phyloP scores from a whole-genome alignment of 768 basidiomycete genomes.

The Leucosporidium creatinivorum region DNA sequence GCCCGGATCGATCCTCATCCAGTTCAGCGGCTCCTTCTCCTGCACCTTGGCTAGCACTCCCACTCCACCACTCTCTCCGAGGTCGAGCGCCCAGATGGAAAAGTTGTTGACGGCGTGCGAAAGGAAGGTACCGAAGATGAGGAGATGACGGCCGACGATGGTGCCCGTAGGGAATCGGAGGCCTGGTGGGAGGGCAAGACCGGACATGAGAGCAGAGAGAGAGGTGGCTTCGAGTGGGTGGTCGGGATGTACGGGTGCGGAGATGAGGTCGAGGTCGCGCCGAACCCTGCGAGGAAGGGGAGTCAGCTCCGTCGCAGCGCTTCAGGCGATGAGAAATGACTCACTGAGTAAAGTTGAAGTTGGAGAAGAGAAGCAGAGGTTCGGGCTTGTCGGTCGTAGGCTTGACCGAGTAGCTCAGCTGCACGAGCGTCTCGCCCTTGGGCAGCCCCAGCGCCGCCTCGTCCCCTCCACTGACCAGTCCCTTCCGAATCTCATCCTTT shows the following conservation, averaged over 20 bases:
- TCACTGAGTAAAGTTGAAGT: slow-evolving; percentile 71
- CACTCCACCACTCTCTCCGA: slow-evolving; percentile 43
- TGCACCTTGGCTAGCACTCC: slow-evolving; percentile 33
- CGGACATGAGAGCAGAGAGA: slow-evolving; percentile 71
- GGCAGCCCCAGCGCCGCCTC: not conserved
- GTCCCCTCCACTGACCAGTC: not conserved
- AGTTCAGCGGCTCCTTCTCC: slow-evolving; percentile 55
- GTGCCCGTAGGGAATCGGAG: slow-evolving; percentile 93
- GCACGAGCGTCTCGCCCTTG: not conserved
- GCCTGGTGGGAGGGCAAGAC: slow-evolving; percentile 73
- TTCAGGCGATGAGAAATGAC: not conserved
- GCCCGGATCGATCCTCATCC: slow-evolving; percentile 83
- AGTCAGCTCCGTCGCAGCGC: too few relatives aligned
- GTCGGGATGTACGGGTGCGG: slow-evolving; percentile 49
- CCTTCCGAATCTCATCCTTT: too few relatives aligned
- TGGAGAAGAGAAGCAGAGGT: slow-evolving; percentile 87
- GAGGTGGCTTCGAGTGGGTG: slow-evolving; percentile 71
- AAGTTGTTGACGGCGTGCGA: slow-evolving; percentile 90
- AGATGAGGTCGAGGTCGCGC: slow-evolving; percentile 86
- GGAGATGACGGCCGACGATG: slow-evolving; percentile 78
- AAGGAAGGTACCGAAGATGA: slow-evolving; percentile 92
- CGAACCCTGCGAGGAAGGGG: slow-evolving; percentile 50
- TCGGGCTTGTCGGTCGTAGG: slow-evolving; percentile 53
- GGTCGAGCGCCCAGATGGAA: slow-evolving; percentile 91
- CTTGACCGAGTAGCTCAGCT: slow-evolving; percentile 7